These are phyloP conservation scores for Backusella australiensis DNA, from an alignment of 192 early-diverging fungal species.

Conservation along the genomic window DNA sequence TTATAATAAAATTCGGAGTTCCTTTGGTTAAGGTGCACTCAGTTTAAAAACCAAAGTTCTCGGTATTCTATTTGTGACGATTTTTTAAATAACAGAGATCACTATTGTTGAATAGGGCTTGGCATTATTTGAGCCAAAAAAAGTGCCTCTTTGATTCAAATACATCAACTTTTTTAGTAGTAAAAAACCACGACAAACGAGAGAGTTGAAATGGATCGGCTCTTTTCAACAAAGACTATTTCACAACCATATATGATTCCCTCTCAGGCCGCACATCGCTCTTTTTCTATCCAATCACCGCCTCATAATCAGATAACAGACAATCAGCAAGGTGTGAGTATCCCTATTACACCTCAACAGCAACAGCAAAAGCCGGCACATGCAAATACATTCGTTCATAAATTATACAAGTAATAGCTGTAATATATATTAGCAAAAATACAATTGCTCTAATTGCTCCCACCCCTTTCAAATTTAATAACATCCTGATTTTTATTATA, in stretches of 20 bases:
- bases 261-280: slow-evolving; percentile 3
- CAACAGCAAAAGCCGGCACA: slow-evolving; percentile 6
- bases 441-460: not conserved
- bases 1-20: not conserved
- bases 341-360: slow-evolving; percentile 7
- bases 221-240: not conserved
- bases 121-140: not conserved
- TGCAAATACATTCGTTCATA: slow-evolving; percentile 36
- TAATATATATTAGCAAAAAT: not conserved
- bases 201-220: slow-evolving; percentile 3
- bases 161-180: not conserved
- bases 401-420: slow-evolving; percentile 34
- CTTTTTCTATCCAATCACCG: slow-evolving; percentile 14
- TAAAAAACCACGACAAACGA: not conserved
- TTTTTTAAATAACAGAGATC: slow-evolving; percentile 4
- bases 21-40: not conserved
- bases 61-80: slow-evolving; percentile 13
- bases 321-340: not conserved
- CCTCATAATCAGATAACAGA: slow-evolving; percentile 8
- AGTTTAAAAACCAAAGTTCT: slow-evolving; percentile 12
- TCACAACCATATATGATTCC: slow-evolving; percentile 4
- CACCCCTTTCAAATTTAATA: not conserved
- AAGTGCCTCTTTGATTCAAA: not conserved
- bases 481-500: not conserved
- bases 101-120: not conserved